Conservation (phyloP, 1,284 basidiomycete genomes). For the Irpex rosettiformis region DNA sequence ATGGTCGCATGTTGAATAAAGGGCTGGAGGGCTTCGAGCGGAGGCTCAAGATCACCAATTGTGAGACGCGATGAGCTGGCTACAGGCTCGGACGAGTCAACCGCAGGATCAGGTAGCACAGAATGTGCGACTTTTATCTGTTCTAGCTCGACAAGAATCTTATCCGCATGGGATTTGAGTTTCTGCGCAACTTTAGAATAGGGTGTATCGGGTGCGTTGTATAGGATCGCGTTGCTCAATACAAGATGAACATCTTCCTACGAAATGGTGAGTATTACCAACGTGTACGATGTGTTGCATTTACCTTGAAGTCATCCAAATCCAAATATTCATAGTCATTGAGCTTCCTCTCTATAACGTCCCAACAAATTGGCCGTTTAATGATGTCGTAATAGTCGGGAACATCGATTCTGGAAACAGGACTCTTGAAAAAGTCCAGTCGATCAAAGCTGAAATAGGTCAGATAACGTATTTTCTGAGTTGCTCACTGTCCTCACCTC, state of each 20-base stretch:
- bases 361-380: slow-evolving; percentile 89
- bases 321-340: slow-evolving; percentile 79
- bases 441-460: slow-evolving; percentile 62
- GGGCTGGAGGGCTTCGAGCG: slow-evolving; percentile 50
- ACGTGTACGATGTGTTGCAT: slow-evolving; percentile 14
- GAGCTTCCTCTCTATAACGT: slow-evolving; percentile 75
- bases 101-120: slow-evolving; percentile 7
- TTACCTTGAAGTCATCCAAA: slow-evolving; percentile 72
- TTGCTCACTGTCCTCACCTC: slow-evolving; percentile 38
- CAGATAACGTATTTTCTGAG: slow-evolving; percentile 3
- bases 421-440: slow-evolving; percentile 72
- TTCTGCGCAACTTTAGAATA: slow-evolving; percentile 74
- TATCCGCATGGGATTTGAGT: slow-evolving; percentile 58
- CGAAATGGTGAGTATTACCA: not conserved
- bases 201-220: slow-evolving; percentile 76
- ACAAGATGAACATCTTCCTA: slow-evolving; percentile 85
- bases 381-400: slow-evolving; percentile 94
- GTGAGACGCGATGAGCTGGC: slow-evolving; percentile 2
- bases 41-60: slow-evolving; percentile 73
- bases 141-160: slow-evolving; percentile 62
- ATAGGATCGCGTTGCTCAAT: slow-evolving; percentile 81
- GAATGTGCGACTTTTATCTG: slow-evolving; percentile 23
- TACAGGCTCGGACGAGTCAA: not conserved
- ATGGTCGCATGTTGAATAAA: slow-evolving; percentile 51
- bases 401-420: slow-evolving; percentile 76